Base-by-base conservation (phyloP, 2,329 filamentous ascomycete species). In the Basipetospora chlamydospora region DNA sequence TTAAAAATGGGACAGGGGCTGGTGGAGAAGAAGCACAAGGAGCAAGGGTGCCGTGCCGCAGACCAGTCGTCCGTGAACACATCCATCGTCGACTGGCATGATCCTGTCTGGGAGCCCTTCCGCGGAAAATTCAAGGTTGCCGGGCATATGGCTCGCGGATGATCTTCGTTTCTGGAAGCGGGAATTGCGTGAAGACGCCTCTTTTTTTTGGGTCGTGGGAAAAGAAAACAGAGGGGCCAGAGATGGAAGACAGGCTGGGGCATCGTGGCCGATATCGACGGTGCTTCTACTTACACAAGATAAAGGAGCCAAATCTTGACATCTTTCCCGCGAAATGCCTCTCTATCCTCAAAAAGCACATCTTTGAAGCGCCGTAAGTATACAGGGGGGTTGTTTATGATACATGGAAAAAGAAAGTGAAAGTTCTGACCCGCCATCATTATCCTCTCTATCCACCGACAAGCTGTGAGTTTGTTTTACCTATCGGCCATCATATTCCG, bases 401-500 rank as follows among this genome's bases (percentile, higher is more conserved):
- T 12, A 17, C 30, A 41, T 36, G 25, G 31, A 32, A 26, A 28
- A 31, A 15, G 28, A 30, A 30, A 35, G 11, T 8, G 32, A n/a
- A 17, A 17, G 15, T n/a, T n/a, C 28, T n/a, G 25, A 30, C 26
- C 6, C 15, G 23, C 22, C 25, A 7, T 12, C 10, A 13, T 25
- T 28, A 33, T 33, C 21, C 30, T 22, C 16, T 21, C 30, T 21
- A 21, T 17, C 33, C 18, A 34, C 11, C 16, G 12, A 33, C 8
- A 8, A 22, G 17, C 38, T 36, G 53, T n/a, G n/a, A n/a, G n/a
- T n/a, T n/a, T n/a, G n/a, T n/a, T n/a, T 49, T 68, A 94, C 62
- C 83, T 70, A 48, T 84, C 76, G 16, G 77, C 71, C 60, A 96
- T 69, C 79, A 94, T 90, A 54, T 88, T 83, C 60, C 72, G 75